These are phyloP conservation scores for Isochrysis galbana DNA, from an alignment of 78 protist species.

Conservation along the genomic window DNA sequence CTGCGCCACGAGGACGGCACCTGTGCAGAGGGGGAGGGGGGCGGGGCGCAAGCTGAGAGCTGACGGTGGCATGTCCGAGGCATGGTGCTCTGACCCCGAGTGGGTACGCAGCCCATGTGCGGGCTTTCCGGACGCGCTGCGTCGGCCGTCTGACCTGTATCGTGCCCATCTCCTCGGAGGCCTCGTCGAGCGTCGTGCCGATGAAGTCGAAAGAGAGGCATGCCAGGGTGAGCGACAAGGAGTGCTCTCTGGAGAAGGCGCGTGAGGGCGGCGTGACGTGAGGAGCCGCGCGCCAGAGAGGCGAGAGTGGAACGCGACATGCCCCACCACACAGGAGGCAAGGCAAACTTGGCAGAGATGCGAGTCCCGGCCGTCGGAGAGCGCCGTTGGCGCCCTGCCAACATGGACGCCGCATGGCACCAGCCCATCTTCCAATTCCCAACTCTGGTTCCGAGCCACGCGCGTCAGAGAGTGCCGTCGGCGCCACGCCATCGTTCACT, in stretches of 20 bases:
- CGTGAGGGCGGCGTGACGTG: neutral
- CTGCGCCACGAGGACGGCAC: conserved; percentile 34
- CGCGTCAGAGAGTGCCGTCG: no score
- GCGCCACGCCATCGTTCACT: no score
- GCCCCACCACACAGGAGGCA: neutral
- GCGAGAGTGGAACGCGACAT: neutral
- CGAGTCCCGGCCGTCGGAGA: no score
- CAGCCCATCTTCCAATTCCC: no score
- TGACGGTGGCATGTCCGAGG: no score
- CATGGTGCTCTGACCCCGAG: no score
- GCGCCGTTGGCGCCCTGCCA: no score
- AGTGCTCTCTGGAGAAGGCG: neutral
- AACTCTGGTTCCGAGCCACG: no score
- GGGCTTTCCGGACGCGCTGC: neutral
- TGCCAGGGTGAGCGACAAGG: conserved; percentile 7
- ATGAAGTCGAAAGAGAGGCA: conserved; percentile 46
- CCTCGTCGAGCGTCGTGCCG: conserved; percentile 56
- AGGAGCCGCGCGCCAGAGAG: no score
- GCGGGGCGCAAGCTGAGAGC: neutral
- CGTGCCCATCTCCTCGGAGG: conserved; percentile 47
- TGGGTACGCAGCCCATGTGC: neutral
- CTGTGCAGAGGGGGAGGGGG: neutral
- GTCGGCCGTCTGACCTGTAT: conserved; percentile 26
- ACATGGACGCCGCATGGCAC: no score
- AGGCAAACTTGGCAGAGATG: neutral